These are phyloP conservation scores for Cercospora brassicicola DNA, from an alignment of 2,329 filamentous ascomycete genomes.

Conservation along the genomic window DNA sequence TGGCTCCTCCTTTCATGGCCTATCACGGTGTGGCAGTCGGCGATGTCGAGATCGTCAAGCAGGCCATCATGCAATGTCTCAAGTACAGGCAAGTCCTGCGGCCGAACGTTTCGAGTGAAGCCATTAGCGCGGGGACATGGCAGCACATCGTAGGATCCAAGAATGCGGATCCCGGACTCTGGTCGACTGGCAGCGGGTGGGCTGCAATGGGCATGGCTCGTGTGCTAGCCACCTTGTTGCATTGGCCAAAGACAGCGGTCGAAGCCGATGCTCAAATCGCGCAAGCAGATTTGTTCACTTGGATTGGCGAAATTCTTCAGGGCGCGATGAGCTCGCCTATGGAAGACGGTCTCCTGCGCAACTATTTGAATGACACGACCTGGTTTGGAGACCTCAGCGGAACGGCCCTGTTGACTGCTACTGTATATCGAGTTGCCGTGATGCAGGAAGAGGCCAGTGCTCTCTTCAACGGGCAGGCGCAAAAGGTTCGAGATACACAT, in stretches of 20 bases:
- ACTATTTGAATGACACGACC: conserved; percentile 18
- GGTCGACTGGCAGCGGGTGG: conserved; percentile 54
- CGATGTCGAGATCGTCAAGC: conserved; percentile 39
- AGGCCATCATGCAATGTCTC: conserved; percentile 46
- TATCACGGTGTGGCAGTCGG: conserved; percentile 46
- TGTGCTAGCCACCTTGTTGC: conserved; percentile 47
- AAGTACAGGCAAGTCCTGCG: conserved; percentile 47
- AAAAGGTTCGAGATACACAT: conserved; percentile 10
- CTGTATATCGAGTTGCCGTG: conserved; percentile 45
- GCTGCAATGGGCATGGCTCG: conserved; percentile 50
- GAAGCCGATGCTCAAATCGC: conserved; percentile 14
- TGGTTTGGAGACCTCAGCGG: conserved; percentile 54
- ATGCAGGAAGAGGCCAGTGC: conserved; percentile 18
- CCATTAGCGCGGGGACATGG: conserved; percentile 42
- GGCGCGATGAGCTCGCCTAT: conserved; percentile 35
- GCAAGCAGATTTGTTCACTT: conserved; percentile 33
- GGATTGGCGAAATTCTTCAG: conserved; percentile 44
- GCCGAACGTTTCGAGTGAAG: conserved; percentile 24
- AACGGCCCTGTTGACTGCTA: conserved; percentile 49
- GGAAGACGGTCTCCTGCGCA: conserved; percentile 32
- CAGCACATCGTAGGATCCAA: conserved; percentile 46
- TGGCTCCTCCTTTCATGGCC: conserved; percentile 53
- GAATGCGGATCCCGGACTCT: conserved; percentile 43
- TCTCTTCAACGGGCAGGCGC: conserved; percentile 13
- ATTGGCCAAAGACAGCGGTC: conserved; percentile 12